Evolutionary conservation across 1,284 basidiomycete genomes (phyloP).

Genomic region (Butyriboletus regius): DNA sequence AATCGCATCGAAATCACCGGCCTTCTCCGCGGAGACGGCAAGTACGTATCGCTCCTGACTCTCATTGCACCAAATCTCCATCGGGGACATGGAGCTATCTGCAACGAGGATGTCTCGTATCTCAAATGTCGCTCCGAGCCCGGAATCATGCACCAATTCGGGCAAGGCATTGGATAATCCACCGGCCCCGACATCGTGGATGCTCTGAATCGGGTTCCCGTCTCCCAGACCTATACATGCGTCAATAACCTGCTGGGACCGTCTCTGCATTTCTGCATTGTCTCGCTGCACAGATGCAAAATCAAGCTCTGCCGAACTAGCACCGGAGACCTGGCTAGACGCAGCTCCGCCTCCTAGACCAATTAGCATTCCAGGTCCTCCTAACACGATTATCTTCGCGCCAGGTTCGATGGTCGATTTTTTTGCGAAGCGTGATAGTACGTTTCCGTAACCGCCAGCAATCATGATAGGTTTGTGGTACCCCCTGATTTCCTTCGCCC

Average conservation of each 20-base stretch:
- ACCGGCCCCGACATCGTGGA: constrained; percentile 97
- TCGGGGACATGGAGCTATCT: constrained; percentile 90
- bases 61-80: constrained; percentile 99
- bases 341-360: constrained; percentile 95
- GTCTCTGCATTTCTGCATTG: constrained; percentile 96
- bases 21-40: constrained; percentile 63
- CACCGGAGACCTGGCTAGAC: constrained; percentile 83
- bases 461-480: constrained; percentile 99
- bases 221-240: constrained; percentile 67
- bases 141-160: constrained; percentile 92
- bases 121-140: constrained; percentile 87
- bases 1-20: constrained; percentile 64
- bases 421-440: constrained; percentile 71
- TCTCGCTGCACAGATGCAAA: constrained; percentile 97
- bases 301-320: constrained; percentile 85
- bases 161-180: constrained; percentile 95
- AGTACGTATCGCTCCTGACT: constrained; percentile 97
- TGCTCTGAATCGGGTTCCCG: constrained; percentile 83
- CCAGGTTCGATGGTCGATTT: constrained; percentile 72
- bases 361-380: constrained; percentile 94
- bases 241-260: constrained; percentile 96
- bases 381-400: constrained; percentile 87
- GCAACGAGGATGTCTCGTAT: constrained; percentile 89
- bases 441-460: constrained; percentile 92
- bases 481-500: constrained; percentile 63